These are phyloP conservation scores for Candida cerambycidarum DNA, from an alignment of 805 yeast species.

Conservation along the genomic window DNA sequence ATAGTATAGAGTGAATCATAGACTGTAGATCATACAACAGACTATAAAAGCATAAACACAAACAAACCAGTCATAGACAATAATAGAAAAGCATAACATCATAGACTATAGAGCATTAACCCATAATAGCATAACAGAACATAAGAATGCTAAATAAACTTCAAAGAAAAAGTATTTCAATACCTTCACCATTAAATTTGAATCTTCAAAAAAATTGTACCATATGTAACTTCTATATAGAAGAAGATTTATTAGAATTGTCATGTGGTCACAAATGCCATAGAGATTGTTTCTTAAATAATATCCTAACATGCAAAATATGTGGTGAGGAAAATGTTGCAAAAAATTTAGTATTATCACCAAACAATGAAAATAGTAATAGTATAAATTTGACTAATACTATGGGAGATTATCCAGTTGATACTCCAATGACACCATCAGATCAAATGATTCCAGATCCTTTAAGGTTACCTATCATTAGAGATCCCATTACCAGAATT, in stretches of 20 bases:
- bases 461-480: constrained; percentile 2
- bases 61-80: too few species aligned
- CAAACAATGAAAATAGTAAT: not conserved
- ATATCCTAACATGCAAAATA: constrained; percentile 15
- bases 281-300: constrained; percentile 22
- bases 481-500: not conserved
- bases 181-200: constrained; percentile 16
- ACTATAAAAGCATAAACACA: too few species aligned
- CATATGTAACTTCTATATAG: constrained; percentile 15
- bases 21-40: too few species aligned
- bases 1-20: too few species aligned
- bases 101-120: too few species aligned
- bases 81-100: too few species aligned
- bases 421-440: constrained; percentile 17
- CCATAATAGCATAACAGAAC: too few species aligned
- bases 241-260: constrained; percentile 19
- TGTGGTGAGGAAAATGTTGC: constrained; percentile 9
- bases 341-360: not conserved
- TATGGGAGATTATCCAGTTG: constrained; percentile 10
- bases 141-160: too few species aligned
- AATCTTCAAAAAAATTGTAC: constrained; percentile 10
- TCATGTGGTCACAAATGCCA: constrained; percentile 28
- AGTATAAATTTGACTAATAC: not conserved
- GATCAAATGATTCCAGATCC: constrained; percentile 20
- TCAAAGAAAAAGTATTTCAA: not conserved